Percentiles rank a stretch among this genome's conserved stretches.
Evolutionary conservation across 352 stramenopile genomes (phyloP).

Genomic region (Thalassiosira mediterranea): DNA sequence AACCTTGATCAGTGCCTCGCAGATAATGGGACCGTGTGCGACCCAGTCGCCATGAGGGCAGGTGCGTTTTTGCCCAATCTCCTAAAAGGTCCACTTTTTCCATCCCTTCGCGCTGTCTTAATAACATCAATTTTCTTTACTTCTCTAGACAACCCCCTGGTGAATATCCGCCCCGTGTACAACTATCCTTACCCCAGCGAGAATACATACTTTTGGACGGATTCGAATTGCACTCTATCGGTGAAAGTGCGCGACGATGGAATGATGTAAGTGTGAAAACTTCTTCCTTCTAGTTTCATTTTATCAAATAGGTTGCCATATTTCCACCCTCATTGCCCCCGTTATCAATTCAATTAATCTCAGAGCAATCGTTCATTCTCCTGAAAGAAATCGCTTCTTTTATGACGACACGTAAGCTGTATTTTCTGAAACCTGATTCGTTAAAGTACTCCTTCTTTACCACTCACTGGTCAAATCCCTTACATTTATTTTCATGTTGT

Average conservation of each 20-base stretch:
- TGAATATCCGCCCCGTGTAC: constrained; percentile 45
- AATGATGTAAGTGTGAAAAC: constrained; percentile 49
- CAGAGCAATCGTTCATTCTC: constrained; percentile 46
- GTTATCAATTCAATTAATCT: neutral
- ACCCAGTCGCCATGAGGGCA: constrained; percentile 37
- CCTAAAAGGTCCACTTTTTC: constrained; percentile 10
- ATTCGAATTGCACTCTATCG: constrained; percentile 36
- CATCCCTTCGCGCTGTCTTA: constrained; percentile 11
- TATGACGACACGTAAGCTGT: constrained; percentile 35
- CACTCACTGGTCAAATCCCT: too few relatives aligned
- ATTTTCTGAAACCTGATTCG: too few relatives aligned
- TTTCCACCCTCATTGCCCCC: neutral
- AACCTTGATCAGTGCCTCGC: constrained; percentile 42
- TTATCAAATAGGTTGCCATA: neutral
- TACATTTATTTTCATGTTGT: too few relatives aligned
- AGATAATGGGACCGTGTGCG: constrained; percentile 48
- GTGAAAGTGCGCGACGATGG: constrained; percentile 54
- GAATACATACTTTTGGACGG: constrained; percentile 63
- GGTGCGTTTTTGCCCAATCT: neutral
- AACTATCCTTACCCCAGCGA: constrained; percentile 40
- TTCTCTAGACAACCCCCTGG: constrained; percentile 8
- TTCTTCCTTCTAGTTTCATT: constrained; percentile 2
- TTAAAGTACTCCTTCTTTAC: too few relatives aligned
- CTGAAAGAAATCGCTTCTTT: constrained; percentile 36
- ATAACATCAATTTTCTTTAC: neutral